phyloP scores from a whole-genome alignment of 139 green algal species.

The Chlamydomonas asymmetrica region DNA sequence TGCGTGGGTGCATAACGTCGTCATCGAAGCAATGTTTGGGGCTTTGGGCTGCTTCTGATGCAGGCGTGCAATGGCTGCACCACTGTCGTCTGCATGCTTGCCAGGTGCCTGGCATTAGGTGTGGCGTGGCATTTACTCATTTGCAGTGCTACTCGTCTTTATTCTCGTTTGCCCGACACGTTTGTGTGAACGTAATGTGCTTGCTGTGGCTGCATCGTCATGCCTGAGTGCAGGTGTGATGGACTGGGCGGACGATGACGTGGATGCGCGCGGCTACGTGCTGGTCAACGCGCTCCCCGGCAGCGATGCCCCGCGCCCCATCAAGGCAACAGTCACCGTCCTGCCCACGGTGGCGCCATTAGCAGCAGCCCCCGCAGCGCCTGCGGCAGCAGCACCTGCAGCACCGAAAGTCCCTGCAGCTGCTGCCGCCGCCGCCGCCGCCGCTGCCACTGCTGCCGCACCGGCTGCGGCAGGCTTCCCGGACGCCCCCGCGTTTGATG shows the following conservation, averaged over 20 bases:
- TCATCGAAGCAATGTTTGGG: too few relatives aligned
- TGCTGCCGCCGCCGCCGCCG: background rate
- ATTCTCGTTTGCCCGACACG: too few relatives aligned
- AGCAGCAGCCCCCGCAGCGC: background rate
- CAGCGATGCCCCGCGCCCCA: conserved; percentile 12
- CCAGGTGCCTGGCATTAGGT: too few relatives aligned
- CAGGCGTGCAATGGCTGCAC: background rate
- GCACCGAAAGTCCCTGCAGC: background rate
- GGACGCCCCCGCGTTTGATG: conserved; percentile 1
- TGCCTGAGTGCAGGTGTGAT: conserved; percentile 34
- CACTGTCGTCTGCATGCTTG: background rate
- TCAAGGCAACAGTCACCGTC: background rate
- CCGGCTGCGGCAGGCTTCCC: conserved; percentile 1
- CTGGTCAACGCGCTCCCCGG: conserved; percentile 50
- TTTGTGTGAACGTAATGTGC: background rate
- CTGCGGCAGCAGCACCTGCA: background rate
- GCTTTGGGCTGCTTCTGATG: background rate
- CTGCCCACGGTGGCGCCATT: background rate
- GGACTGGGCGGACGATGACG: conserved; percentile 44
- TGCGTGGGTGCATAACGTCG: too few relatives aligned
- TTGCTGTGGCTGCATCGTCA: background rate
- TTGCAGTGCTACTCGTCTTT: too few relatives aligned
- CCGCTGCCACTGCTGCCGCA: background rate
- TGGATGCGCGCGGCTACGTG: conserved; percentile 29
- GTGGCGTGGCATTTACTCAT: too few relatives aligned